Evolutionary conservation across 2,329 filamentous ascomycete species (phyloP).

Genomic region (Colletotrichum sp.): DNA sequence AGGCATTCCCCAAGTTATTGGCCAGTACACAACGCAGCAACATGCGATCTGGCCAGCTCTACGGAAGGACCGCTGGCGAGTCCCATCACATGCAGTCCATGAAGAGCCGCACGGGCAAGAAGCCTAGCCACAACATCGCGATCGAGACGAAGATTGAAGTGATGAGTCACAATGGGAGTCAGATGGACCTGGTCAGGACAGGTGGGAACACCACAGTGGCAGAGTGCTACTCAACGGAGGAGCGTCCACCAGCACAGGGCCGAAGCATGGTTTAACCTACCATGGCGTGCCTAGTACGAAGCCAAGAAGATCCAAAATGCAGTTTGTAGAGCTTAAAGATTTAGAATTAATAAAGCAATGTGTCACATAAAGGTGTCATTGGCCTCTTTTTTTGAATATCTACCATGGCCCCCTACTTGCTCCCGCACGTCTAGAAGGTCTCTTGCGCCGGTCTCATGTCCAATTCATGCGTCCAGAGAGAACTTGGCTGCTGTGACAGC

Average conservation of each 20-base stretch:
- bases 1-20: slow-evolving; percentile 23
- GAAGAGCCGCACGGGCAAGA: not conserved
- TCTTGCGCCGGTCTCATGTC: slow-evolving; percentile 22
- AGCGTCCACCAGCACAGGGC: not conserved
- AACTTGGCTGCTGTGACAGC: slow-evolving; percentile 26
- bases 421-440: not conserved
- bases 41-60: not conserved
- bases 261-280: not conserved
- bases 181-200: not conserved
- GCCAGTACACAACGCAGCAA: not conserved
- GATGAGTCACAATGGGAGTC: not conserved
- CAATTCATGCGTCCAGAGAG: slow-evolving; percentile 20
- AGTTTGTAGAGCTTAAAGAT: not conserved
- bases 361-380: not conserved
- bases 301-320: not conserved
- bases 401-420: not conserved
- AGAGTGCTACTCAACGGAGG: not conserved
- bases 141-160: not conserved
- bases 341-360: not conserved
- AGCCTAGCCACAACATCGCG: not conserved
- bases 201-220: not conserved
- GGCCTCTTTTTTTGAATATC: not conserved
- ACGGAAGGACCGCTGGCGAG: not conserved
- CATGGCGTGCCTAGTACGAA: not conserved
- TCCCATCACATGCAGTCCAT: not conserved